Evolutionary conservation across 306 rosid species (phyloP).

Genomic region (Vigna unguiculata): DNA sequence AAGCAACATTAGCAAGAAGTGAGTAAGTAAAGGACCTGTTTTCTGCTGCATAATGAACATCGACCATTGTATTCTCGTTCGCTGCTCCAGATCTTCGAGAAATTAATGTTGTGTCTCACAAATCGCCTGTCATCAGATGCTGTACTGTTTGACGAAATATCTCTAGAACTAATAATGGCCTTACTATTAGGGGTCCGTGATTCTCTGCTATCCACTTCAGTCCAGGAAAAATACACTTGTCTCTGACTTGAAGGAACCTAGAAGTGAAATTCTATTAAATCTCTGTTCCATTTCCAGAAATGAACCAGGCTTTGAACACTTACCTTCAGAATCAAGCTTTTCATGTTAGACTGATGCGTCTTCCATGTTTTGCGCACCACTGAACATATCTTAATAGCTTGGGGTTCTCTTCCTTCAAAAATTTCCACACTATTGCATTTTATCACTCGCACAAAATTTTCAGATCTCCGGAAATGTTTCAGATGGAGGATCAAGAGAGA

Average conservation of each 20-base stretch:
- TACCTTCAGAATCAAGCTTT: constrained; percentile 74
- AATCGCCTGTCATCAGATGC: constrained; percentile 69
- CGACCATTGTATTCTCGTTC: constrained; percentile 76
- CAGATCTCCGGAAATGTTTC: constrained; percentile 81
- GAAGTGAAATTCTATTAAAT: constrained; percentile 48
- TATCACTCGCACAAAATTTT: constrained; percentile 77
- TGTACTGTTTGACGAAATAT: constrained; percentile 60
- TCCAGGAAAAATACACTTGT: constrained; percentile 82
- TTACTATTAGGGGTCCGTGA: constrained; percentile 61
- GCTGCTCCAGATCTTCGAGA: constrained; percentile 94
- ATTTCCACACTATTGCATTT: constrained; percentile 74
- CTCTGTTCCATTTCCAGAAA: constrained; percentile 37
- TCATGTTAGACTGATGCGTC: constrained; percentile 73
- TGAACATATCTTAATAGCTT: constrained; percentile 78
- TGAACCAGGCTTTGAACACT: constrained; percentile 40
- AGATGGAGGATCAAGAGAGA: constrained; percentile 93
- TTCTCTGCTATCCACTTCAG: constrained; percentile 78
- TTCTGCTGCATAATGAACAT: constrained; percentile 79
- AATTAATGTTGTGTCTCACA: constrained; percentile 73
- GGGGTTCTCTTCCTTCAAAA: constrained; percentile 74
- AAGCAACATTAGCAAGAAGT: constrained; percentile 35
- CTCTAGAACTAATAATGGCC: constrained; percentile 73
- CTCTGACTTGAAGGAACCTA: constrained; percentile 99
- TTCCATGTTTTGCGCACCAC: constrained; percentile 80
- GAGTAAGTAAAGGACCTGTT: constrained; percentile 64